A percentile compares a stretch with the other conserved stretches of the same genome.
phyloP scores from a whole-genome alignment of 495 filamentous ascomycete species.

The Trichoderma asperelloides region DNA sequence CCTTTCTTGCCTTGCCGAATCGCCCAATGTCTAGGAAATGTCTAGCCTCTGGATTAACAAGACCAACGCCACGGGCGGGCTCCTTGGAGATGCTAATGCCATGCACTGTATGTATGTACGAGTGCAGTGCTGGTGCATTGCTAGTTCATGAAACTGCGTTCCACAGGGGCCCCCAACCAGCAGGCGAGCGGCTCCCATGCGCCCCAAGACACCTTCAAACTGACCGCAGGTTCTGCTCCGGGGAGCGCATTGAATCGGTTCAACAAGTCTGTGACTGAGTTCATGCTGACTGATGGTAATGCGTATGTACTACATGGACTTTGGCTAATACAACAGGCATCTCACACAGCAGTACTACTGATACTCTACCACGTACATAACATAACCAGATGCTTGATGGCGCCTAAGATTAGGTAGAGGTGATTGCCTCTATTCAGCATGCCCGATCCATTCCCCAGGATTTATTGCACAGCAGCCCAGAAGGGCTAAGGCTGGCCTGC shows the following conservation, averaged over 20 bases:
- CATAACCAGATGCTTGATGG: not conserved
- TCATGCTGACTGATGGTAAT: not conserved
- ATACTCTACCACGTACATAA: too few species aligned
- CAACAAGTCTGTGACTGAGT: not conserved
- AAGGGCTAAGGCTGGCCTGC: not conserved
- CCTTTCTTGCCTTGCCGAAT: too few species aligned
- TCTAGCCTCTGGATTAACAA: too few species aligned
- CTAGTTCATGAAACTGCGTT: not conserved
- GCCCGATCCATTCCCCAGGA: constrained; percentile 6
- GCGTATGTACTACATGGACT: not conserved
- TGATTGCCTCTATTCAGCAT: not conserved
- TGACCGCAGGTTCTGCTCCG: not conserved
- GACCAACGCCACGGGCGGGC: too few species aligned
- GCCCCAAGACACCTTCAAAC: not conserved
- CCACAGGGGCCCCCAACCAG: not conserved
- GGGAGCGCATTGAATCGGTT: not conserved
- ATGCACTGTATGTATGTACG: too few species aligned
- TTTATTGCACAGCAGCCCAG: not conserved
- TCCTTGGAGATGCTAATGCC: too few species aligned
- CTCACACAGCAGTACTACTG: not conserved
- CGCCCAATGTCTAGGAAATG: too few species aligned
- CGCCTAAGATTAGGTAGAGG: not conserved
- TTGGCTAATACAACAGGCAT: not conserved
- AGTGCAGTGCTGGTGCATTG: too few species aligned
- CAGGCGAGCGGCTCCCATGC: too few species aligned